Base-by-base conservation (phyloP, 2,329 filamentous ascomycete species). In the Cladorrhinum sp. region DNA sequence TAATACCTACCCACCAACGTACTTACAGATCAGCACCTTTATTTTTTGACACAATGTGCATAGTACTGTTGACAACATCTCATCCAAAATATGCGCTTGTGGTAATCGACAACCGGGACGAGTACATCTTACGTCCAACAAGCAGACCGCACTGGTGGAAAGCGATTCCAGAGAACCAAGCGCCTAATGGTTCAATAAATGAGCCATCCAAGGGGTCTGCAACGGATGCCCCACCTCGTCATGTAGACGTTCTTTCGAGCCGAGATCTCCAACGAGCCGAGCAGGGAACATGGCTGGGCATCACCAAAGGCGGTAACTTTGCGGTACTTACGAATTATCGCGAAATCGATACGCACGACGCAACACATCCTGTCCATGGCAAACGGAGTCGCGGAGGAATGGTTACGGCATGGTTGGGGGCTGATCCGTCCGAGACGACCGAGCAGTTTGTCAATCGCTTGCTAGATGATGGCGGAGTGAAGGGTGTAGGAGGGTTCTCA, bases 91-190 rank as follows among this genome's bases (percentile, higher is more conserved):
- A 93, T 74, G 82, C 88, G 24, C 80, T 93, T 62, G 89, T 93
- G 67, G 76, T 91, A 62, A 79, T 92, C 71, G 85, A 92, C 76
- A 93, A 93, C 73, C 84, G 90, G 67, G 90, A 93, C 77, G 89
- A 88, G 72, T 88, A 83, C 74, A 84, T 88, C 64, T 78, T 87
- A 13, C 80, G 85, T 25, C 85, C 85, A 3, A 88, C 85, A 1
- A 85, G 82, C 56, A 78, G 82, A 61, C 85, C 85, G 6, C 81
- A 86, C 71, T 88, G 85, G 85, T 88, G 85, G 85, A 79, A 72
- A 49, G 79, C 69, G 12, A 50, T 79, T 62, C 71, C 72, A 29
- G 76, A 77, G 13, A 63, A 73, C 48, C 66, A 57, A 45, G 45
- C 38, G 56, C 45, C 54, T 4, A 62, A 67, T 59, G 54, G 58